These are phyloP conservation scores for Hyphodiscus hymeniophilus DNA, from an alignment of 495 filamentous ascomycete species.

Conservation along the genomic window DNA sequence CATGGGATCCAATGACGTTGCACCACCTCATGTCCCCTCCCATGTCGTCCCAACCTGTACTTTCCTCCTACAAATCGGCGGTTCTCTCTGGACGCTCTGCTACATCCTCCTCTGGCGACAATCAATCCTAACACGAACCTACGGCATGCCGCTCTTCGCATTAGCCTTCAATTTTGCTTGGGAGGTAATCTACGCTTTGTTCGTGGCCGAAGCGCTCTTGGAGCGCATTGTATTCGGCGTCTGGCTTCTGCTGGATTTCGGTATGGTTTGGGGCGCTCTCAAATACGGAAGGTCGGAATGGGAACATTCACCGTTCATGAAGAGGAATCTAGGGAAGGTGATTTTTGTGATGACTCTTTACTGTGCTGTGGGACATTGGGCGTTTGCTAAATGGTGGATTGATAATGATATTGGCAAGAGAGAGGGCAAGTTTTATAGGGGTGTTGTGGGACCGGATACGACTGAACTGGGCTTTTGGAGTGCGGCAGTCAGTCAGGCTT, in stretches of 20 bases:
- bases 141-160: constrained; percentile 37
- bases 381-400: constrained; percentile 32
- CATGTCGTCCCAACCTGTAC: constrained; percentile 29
- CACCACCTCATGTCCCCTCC: constrained; percentile 28
- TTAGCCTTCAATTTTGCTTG: constrained; percentile 36
- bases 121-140: constrained; percentile 29
- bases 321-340: constrained; percentile 26
- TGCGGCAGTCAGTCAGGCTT: constrained; percentile 24
- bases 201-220: constrained; percentile 29
- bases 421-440: constrained; percentile 29
- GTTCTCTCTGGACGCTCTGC: constrained; percentile 31
- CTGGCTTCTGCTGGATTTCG: constrained; percentile 36
- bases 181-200: constrained; percentile 34
- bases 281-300: constrained; percentile 30
- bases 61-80: constrained; percentile 30
- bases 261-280: constrained; percentile 30
- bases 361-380: constrained; percentile 24
- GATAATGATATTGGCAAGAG: constrained; percentile 26
- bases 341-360: constrained; percentile 23
- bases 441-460: constrained; percentile 29
- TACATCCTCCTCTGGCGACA: constrained; percentile 35
- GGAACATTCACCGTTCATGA: constrained; percentile 27
- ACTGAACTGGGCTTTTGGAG: constrained; percentile 38
- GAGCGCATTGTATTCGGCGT: constrained; percentile 32
- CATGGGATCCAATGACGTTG: constrained; percentile 35